Evolutionary conservation across 805 yeast species (phyloP).

Genomic region (Schwanniomyces polymorphus): DNA sequence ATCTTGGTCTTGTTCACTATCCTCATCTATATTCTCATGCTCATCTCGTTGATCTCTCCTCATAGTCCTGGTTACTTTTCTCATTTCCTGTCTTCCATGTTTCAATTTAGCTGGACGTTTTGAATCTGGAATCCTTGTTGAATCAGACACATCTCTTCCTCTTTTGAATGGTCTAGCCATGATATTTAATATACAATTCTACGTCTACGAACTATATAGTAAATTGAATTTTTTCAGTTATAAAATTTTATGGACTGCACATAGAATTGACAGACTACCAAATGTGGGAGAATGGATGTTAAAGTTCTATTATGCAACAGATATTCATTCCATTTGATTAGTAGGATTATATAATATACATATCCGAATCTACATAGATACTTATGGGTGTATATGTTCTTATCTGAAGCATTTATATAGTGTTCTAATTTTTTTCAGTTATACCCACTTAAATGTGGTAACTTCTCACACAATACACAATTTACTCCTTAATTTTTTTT

Average conservation of each 20-base stretch:
- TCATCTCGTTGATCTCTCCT: conserved; percentile 26
- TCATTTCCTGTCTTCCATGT: conserved; percentile 60
- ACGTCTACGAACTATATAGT: too few species aligned
- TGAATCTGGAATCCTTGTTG: not conserved
- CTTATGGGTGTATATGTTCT: too few species aligned
- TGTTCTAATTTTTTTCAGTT: too few species aligned
- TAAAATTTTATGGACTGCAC: not conserved
- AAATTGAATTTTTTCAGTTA: not conserved
- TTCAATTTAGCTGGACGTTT: conserved; percentile 27
- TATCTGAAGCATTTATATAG: too few species aligned
- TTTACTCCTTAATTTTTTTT: not conserved
- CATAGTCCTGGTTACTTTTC: conserved; percentile 59
- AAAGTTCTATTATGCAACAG: too few species aligned
- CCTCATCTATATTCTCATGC: conserved; percentile 4
- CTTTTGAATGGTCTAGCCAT: conserved; percentile 9
- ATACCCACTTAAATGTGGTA: not conserved
- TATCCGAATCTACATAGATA: too few species aligned
- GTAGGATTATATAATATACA: too few species aligned
- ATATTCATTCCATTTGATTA: too few species aligned
- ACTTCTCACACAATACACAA: not conserved
- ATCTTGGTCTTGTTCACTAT: conserved; percentile 2
- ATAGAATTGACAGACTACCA: not conserved
- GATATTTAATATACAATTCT: not conserved
- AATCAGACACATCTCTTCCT: not conserved
- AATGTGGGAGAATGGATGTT: too few species aligned